Conservation (phyloP, 1,284 basidiomycete species). For the Fistulinella cinereoalba region DNA sequence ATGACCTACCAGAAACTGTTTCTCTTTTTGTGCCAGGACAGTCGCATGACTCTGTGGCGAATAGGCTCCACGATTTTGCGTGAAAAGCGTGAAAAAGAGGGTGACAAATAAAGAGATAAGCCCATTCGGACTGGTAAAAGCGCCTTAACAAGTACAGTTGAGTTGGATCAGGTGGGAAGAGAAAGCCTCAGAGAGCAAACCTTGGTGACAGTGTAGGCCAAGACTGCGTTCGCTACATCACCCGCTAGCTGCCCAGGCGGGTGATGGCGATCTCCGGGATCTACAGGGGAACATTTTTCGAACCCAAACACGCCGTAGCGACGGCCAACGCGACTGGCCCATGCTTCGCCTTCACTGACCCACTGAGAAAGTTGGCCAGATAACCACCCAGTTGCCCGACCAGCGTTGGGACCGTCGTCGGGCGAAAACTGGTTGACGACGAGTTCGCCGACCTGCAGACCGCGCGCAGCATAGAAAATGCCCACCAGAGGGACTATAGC, state of each 20-base stretch:
- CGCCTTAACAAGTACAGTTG: conserved; percentile 49
- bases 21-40: conserved; percentile 15
- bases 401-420: conserved; percentile 9
- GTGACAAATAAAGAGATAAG: conserved; percentile 71
- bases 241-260: conserved; percentile 54
- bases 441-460: conserved; percentile 69
- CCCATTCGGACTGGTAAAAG: conserved; percentile 67
- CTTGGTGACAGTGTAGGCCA: conserved; percentile 86
- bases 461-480: conserved; percentile 71
- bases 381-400: conserved; percentile 35
- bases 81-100: conserved; percentile 75
- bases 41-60: conserved; percentile 24
- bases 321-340: conserved; percentile 70
- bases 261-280: conserved; percentile 12
- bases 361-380: conserved; percentile 47
- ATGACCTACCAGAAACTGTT: conserved; percentile 14
- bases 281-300: conserved; percentile 46
- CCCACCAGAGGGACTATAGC: conserved; percentile 76
- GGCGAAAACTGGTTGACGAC: conserved; percentile 45
- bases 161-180: conserved; percentile 1
- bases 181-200: conserved; percentile 36
- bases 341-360: conserved; percentile 71
- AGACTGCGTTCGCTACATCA: conserved; percentile 73
- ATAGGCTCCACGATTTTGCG: conserved; percentile 62
- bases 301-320: conserved; percentile 84